Conservation (phyloP, 179 eudicot genomes). For the Silene coronaria region DNA sequence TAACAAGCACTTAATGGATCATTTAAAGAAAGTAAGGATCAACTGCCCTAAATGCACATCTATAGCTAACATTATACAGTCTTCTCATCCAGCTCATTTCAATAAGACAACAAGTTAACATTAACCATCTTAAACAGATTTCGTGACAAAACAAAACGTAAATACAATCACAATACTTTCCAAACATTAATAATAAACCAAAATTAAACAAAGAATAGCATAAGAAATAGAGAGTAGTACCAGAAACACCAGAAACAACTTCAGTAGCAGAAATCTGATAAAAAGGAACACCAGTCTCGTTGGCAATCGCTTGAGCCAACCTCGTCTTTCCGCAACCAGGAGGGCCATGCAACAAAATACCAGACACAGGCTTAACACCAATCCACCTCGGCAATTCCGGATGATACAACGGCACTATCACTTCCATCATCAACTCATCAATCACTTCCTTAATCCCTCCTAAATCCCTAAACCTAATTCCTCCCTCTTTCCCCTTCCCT, state of each 20-base stretch:
- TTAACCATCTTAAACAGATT: background rate
- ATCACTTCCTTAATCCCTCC: constrained; percentile 62
- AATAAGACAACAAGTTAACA: background rate
- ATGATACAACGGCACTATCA: constrained; percentile 59
- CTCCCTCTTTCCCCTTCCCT: constrained; percentile 42
- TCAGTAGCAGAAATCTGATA: constrained; percentile 11
- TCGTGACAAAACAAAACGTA: background rate
- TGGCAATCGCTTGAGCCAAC: constrained; percentile 21
- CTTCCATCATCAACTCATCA: constrained; percentile 61
- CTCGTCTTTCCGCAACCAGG: constrained; percentile 24
- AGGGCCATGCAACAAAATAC: constrained; percentile 18
- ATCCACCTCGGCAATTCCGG: constrained; percentile 44
- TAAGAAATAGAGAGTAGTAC: background rate
- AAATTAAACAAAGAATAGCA: background rate
- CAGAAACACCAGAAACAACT: constrained; percentile 16
- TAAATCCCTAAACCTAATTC: constrained; percentile 59
- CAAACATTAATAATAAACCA: background rate
- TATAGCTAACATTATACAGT: background rate
- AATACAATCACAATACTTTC: background rate
- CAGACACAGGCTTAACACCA: constrained; percentile 57
- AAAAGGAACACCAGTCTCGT: constrained; percentile 13
- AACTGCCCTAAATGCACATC: background rate
- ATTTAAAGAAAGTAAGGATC: background rate
- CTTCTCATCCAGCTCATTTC: background rate
- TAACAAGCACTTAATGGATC: too few relatives aligned